phyloP scores from a whole-genome alignment of 176 grass and related monocot genomes.

The Rhynchospora breviuscula region DNA sequence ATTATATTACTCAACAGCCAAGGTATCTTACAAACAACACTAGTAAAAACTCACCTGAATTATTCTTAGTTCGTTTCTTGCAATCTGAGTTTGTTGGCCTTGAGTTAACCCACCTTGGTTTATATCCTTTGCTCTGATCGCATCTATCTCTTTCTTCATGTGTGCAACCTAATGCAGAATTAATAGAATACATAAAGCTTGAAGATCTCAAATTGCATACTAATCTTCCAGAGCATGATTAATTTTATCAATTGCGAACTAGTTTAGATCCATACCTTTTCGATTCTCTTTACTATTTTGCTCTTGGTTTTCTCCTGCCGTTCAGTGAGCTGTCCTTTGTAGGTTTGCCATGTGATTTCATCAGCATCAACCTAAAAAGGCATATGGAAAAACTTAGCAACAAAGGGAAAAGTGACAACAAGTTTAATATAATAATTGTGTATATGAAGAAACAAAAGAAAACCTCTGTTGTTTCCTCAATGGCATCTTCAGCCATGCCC shows the following conservation, averaged over 20 bases:
- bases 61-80: slow-evolving; percentile 91
- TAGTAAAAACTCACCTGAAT: slow-evolving; percentile 48
- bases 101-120: slow-evolving; percentile 96
- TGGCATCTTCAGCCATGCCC: slow-evolving; percentile 90
- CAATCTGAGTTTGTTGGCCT: slow-evolving; percentile 99
- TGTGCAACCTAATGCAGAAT: slow-evolving; percentile 56
- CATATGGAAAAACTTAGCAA: slow-evolving; percentile 3
- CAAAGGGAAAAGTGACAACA: slow-evolving; percentile 7
- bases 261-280: slow-evolving; percentile 54
- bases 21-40: background rate
- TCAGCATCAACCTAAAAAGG: slow-evolving; percentile 64
- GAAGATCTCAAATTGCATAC: slow-evolving; percentile 20
- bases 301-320: slow-evolving; percentile 91
- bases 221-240: background rate
- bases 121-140: slow-evolving; percentile 89
- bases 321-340: slow-evolving; percentile 89
- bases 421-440: background rate
- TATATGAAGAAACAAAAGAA: background rate
- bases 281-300: slow-evolving; percentile 95
- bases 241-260: slow-evolving; percentile 6
- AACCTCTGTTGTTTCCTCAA: slow-evolving; percentile 72
- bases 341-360: slow-evolving; percentile 96
- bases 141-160: slow-evolving; percentile 99
- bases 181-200: background rate
- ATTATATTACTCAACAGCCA: background rate